Evolutionary conservation across 495 filamentous ascomycete species (phyloP).

Genomic region (Hyaloscypha finlandica): DNA sequence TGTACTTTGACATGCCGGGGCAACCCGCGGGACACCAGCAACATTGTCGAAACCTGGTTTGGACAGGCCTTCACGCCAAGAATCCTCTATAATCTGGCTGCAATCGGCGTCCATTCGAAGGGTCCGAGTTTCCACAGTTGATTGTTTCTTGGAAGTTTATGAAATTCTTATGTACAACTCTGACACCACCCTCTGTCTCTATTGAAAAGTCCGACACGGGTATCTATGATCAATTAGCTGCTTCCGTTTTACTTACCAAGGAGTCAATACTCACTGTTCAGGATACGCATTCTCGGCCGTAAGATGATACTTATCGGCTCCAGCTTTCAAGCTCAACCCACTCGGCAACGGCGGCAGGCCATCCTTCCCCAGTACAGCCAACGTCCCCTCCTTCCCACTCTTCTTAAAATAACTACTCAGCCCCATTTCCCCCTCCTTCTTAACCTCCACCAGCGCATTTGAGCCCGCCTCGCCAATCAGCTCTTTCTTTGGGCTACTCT

Average conservation of each 20-base stretch:
- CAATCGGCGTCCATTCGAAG: not conserved
- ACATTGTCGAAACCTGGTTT: not conserved
- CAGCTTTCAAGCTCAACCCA: constrained; percentile 50
- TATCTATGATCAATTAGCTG: constrained; percentile 41
- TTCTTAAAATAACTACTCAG: constrained; percentile 72
- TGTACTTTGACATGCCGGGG: too few relatives aligned
- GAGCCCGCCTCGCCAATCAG: constrained; percentile 80
- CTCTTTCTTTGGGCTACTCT: constrained; percentile 76
- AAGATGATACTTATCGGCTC: constrained; percentile 52
- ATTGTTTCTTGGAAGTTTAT: constrained; percentile 3
- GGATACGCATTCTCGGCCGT: constrained; percentile 58
- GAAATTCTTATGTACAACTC: constrained; percentile 21
- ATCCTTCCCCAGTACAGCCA: constrained; percentile 65
- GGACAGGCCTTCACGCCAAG: not conserved
- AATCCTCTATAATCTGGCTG: not conserved
- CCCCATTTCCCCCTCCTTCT: constrained; percentile 71
- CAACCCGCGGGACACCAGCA: too few relatives aligned
- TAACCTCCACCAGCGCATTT: constrained; percentile 79
- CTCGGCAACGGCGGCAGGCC: constrained; percentile 84
- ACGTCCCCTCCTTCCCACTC: constrained; percentile 58
- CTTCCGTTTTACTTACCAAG: not conserved
- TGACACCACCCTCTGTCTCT: constrained; percentile 24
- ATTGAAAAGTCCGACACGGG: constrained; percentile 51
- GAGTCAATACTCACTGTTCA: constrained; percentile 49
- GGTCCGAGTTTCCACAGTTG: not conserved